Evolutionary conservation across 2,329 filamentous ascomycete species (phyloP).

Genomic region (Verticillium klebahnii): DNA sequence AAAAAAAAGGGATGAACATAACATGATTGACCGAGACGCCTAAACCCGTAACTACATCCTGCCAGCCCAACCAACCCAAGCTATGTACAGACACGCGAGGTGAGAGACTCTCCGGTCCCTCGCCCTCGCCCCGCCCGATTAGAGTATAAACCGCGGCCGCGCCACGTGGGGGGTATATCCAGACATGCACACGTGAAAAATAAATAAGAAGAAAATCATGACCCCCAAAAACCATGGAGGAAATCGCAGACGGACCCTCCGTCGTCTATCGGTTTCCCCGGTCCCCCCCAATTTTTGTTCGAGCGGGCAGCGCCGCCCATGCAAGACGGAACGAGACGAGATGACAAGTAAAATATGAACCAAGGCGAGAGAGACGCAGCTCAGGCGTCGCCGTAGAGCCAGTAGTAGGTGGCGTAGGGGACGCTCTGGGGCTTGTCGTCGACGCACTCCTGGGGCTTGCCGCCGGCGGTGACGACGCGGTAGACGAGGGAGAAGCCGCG

Average conservation of each 20-base stretch:
- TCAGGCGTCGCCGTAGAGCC: slow-evolving; percentile 41
- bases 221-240: neutral
- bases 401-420: slow-evolving; percentile 54
- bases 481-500: slow-evolving; percentile 39
- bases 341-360: neutral
- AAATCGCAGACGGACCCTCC: neutral
- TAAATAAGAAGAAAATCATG: neutral
- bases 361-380: neutral
- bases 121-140: no score
- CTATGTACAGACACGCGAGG: neutral
- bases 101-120: neutral
- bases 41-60: neutral
- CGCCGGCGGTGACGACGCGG: slow-evolving; percentile 51
- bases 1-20: neutral
- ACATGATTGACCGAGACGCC: neutral
- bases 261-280: neutral
- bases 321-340: neutral
- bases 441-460: slow-evolving; percentile 37
- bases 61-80: neutral
- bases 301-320: neutral
- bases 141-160: no score
- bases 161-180: slow-evolving; percentile 9
- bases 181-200: no score
- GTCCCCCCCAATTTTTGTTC: neutral
- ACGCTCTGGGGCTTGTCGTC: slow-evolving; percentile 43